Conservation (phyloP, 192 early-diverging fungal genomes). For the Entomortierella chlamydospora region DNA sequence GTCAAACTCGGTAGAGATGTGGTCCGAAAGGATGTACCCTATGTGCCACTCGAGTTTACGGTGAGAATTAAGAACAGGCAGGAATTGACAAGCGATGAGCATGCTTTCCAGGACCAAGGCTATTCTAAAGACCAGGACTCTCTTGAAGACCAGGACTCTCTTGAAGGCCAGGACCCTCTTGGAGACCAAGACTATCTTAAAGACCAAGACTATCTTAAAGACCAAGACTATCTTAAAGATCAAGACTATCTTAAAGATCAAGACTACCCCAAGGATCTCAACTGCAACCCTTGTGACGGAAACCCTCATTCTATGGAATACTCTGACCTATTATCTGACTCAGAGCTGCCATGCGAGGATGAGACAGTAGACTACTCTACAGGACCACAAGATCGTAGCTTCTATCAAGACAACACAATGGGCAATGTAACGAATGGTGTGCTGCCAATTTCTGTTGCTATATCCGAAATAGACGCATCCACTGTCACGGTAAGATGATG, state of each 20-base stretch:
- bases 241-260: background rate
- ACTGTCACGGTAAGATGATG: no score
- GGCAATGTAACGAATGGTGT: no score
- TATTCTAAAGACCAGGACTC: background rate
- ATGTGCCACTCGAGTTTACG: constrained; percentile 17
- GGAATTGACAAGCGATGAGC: no score
- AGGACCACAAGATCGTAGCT: no score
- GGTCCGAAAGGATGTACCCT: constrained; percentile 20
- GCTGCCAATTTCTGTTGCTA: no score
- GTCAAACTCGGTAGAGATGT: constrained; percentile 24
- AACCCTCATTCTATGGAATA: background rate
- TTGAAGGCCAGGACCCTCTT: no score
- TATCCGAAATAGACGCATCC: no score
- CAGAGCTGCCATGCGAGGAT: background rate
- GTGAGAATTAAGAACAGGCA: constrained; percentile 6
- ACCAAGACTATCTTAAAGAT: background rate
- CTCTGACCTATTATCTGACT: background rate
- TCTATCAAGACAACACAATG: no score
- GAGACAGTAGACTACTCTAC: no score
- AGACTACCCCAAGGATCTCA: background rate
- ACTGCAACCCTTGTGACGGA: no score
- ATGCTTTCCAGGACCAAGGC: background rate
- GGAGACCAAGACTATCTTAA: background rate
- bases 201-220: no score
- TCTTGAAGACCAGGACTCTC: no score